Evolutionary conservation across 169 alveolate species (phyloP).

Genomic region (Eimeria tenella): DNA sequence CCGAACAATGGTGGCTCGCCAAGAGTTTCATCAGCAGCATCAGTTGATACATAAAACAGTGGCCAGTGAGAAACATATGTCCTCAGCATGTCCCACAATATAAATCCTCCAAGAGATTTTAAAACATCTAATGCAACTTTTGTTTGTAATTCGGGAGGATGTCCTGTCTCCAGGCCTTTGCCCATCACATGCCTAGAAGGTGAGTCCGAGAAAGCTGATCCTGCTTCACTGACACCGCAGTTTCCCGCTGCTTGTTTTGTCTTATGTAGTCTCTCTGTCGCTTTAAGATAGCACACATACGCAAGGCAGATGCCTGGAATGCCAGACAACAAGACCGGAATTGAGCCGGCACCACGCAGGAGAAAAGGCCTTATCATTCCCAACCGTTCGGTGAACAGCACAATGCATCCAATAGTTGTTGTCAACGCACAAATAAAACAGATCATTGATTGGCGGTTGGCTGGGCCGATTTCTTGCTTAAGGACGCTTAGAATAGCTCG

Average conservation of each 20-base stretch:
- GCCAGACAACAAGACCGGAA: conserved; percentile 10
- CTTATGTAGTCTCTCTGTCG: neutral
- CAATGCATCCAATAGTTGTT: conserved; percentile 12
- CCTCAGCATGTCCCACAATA: conserved; percentile 48
- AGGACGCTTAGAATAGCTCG: neutral
- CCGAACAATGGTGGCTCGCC: conserved; percentile 53
- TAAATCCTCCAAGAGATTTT: conserved; percentile 8
- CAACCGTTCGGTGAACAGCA: conserved; percentile 19
- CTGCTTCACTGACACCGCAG: neutral
- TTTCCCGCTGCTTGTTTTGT: neutral
- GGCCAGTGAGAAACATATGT: conserved; percentile 20
- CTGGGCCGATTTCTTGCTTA: neutral
- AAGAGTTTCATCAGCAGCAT: neutral
- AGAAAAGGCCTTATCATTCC: neutral
- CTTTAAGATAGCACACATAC: conserved; percentile 7
- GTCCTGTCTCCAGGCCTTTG: neutral
- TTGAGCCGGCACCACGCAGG: neutral
- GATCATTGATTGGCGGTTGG: neutral
- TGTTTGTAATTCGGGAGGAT: conserved; percentile 4
- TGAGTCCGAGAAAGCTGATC: neutral
- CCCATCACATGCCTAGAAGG: neutral
- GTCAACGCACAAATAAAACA: neutral
- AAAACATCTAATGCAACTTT: conserved; percentile 8
- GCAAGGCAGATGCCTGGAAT: conserved; percentile 29
- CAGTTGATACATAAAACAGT: neutral